A percentile compares a stretch with the other conserved stretches of the same genome.
phyloP scores from a whole-genome alignment of 1,284 basidiomycete genomes.

The Calocybe gambosa region DNA sequence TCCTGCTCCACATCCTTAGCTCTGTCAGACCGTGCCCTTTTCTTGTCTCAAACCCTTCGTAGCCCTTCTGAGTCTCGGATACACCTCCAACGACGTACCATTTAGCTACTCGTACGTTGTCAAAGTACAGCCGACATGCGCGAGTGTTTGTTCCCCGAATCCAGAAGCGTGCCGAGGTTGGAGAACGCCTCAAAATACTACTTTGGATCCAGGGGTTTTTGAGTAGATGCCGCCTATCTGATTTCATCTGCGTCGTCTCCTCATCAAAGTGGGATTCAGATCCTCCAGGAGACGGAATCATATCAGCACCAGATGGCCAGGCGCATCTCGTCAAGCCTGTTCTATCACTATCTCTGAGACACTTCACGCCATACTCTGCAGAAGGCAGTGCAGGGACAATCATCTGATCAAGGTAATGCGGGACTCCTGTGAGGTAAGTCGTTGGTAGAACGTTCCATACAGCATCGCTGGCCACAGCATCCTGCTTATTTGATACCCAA shows the following conservation, averaged over 20 bases:
- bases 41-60: conserved; percentile 28
- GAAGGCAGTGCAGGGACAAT: conserved; percentile 54
- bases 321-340: conserved; percentile 26
- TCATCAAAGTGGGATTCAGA: not conserved
- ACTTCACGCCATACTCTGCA: conserved; percentile 27
- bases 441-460: conserved; percentile 12
- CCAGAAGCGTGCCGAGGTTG: conserved; percentile 33
- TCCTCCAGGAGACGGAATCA: conserved; percentile 15
- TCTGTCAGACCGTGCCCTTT: conserved; percentile 33
- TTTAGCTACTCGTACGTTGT: conserved; percentile 36
- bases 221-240: conserved; percentile 1
- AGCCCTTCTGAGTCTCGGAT: conserved; percentile 36
- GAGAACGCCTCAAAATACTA: conserved; percentile 11
- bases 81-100: conserved; percentile 33
- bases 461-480: not conserved
- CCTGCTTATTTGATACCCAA: conserved; percentile 11
- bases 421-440: conserved; percentile 43
- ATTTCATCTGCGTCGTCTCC: not conserved
- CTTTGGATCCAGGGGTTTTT: conserved; percentile 16
- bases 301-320: conserved; percentile 27
- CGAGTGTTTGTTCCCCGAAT: conserved; percentile 57
- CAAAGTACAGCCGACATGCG: conserved; percentile 56
- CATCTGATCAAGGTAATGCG: conserved; percentile 34
- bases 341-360: conserved; percentile 20
- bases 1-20: conserved; percentile 60